Evolutionary conservation across 208 protist species (phyloP).

Genomic region (Endotrypanum monterogeii): DNA sequence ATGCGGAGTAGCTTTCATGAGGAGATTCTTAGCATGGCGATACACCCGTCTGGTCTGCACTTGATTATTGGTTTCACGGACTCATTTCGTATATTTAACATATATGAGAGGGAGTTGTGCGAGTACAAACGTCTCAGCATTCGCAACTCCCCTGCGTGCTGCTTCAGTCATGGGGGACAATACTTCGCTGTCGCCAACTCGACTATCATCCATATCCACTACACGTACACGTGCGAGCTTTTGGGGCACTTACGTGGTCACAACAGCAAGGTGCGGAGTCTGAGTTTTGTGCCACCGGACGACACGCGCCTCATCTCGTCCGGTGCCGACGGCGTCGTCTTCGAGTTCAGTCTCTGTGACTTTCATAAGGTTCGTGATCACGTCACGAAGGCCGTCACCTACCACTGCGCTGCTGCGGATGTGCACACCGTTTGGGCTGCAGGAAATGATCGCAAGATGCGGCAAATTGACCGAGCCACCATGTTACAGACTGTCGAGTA

Average conservation of each 20-base stretch:
- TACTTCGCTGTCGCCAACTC: conserved; percentile 96
- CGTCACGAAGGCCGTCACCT: conserved; percentile 92
- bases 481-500: conserved; percentile 69
- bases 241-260: conserved; percentile 95
- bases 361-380: conserved; percentile 93
- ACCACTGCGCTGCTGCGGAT: conserved; percentile 89
- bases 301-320: conserved; percentile 92
- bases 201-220: conserved; percentile 96
- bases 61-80: conserved; percentile 95
- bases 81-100: conserved; percentile 95
- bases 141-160: conserved; percentile 89
- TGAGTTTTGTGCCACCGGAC: conserved; percentile 90
- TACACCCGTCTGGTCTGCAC: conserved; percentile 96
- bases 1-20: conserved; percentile 92
- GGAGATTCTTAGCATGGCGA: conserved; percentile 92
- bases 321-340: conserved; percentile 95
- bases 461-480: conserved; percentile 80
- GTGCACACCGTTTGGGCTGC: conserved; percentile 89
- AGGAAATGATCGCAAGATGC: conserved; percentile 94
- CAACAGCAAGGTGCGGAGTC: conserved; percentile 92
- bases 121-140: conserved; percentile 95
- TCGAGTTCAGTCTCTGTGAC: conserved; percentile 94
- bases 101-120: conserved; percentile 95
- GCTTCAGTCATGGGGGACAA: conserved; percentile 96
- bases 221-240: conserved; percentile 95